phyloP scores from a whole-genome alignment of 2,329 filamentous ascomycete species.

The Scytalidium sp. region DNA sequence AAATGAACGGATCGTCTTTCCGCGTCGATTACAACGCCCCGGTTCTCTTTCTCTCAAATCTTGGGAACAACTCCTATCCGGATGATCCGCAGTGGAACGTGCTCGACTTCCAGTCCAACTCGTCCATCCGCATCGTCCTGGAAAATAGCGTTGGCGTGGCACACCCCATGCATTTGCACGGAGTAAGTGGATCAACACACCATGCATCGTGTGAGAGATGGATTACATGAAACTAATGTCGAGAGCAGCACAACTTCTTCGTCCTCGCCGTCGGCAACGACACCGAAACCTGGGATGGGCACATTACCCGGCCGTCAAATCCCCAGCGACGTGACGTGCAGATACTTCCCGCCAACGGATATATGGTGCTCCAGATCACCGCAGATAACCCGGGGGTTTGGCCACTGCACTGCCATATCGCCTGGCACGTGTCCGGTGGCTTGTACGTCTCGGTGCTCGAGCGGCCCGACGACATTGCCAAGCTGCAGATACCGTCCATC shows the following conservation, averaged over 20 bases:
- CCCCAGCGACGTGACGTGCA: slow-evolving; percentile 51
- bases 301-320: slow-evolving; percentile 40
- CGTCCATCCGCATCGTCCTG: slow-evolving; percentile 53
- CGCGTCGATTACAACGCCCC: slow-evolving; percentile 59
- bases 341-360: slow-evolving; percentile 37
- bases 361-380: slow-evolving; percentile 42
- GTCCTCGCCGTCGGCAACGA: slow-evolving; percentile 54
- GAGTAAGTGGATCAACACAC: slow-evolving; percentile 23
- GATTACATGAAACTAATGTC: slow-evolving; percentile 51
- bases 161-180: slow-evolving; percentile 68
- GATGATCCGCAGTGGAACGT: slow-evolving; percentile 49
- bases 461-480: slow-evolving; percentile 34
- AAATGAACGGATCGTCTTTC: slow-evolving; percentile 47
- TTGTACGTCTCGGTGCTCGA: slow-evolving; percentile 34
- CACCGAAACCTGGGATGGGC: slow-evolving; percentile 23
- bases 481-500: slow-evolving; percentile 43
- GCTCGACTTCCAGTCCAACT: slow-evolving; percentile 44
- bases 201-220: too few species aligned
- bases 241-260: slow-evolving; percentile 67
- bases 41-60: slow-evolving; percentile 39
- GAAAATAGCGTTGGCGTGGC: slow-evolving; percentile 50
- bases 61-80: slow-evolving; percentile 46
- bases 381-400: slow-evolving; percentile 51
- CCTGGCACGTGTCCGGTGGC: slow-evolving; percentile 44
- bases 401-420: slow-evolving; percentile 48